Base-by-base conservation (phyloP, 2,329 filamentous ascomycete genomes). In the Herpotrichia juniperi region DNA sequence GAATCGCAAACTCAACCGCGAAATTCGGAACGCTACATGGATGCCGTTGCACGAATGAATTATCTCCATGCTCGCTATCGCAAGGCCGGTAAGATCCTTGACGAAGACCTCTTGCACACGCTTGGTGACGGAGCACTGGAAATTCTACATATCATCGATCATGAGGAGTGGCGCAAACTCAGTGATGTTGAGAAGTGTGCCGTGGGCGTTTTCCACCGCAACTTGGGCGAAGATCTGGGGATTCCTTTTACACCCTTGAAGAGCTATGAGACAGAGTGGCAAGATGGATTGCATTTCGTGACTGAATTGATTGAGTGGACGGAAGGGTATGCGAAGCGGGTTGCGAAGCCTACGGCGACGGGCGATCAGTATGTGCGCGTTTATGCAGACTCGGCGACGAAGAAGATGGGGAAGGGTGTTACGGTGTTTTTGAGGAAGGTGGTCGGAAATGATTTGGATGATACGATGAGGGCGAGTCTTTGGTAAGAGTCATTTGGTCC, bases 361-460 rank as follows among this genome's bases (percentile, higher is more conserved):
- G 58, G 60, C 21, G 59, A 79, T 53, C 71, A 77, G 52, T 54
- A 54, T 43, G 51, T 54, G 16, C 39, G 51, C 16, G 51, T 51
- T 12, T 54, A 54, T 50, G 51, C 51, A n/a, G 47, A 54, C 39
- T 54, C 51, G 12, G 51, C 31, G 14, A 47, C 42, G 3, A 47
- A 34, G 43, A 44, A 43, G 17, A 42, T 54, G 47, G 26, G 34
- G 3, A 50, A 43, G 22, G 32, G 2, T 2, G 26, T 46, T 10
- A 54, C 51, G 28, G 24, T 19, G 31, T 32, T 54, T 22, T 21
- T 54, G 10, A 42, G 51, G 30, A n/a, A 50, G 30, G 35, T 54
- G 6, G 35, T 54, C 30, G 51, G 51, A 16, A 35, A 25, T 4
- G 51, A 54, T 40, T 25, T 54, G 24, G 43, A 51, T 40, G 48